phyloP scores from a whole-genome alignment of 768 basidiomycete genomes.

The Rossbeevera mucosa region DNA sequence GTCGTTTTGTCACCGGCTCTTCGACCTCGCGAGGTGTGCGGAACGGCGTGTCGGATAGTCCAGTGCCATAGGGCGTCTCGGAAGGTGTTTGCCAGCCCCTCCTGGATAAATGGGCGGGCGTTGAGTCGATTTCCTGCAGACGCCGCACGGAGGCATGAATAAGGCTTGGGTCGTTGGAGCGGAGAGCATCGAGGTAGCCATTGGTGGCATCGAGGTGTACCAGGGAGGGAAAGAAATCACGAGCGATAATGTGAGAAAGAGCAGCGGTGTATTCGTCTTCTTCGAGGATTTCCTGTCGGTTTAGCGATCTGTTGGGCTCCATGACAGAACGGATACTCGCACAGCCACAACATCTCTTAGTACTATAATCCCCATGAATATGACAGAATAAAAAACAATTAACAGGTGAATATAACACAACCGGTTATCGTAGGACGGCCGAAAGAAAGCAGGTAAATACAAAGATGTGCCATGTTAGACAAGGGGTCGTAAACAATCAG shows the following conservation, averaged over 20 bases:
- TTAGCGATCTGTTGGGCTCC: slow-evolving; percentile 53
- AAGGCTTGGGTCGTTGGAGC: slow-evolving; percentile 69
- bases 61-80: slow-evolving; percentile 60
- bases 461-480: slow-evolving; percentile 4
- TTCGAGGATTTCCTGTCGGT: slow-evolving; percentile 67
- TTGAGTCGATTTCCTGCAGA: slow-evolving; percentile 57
- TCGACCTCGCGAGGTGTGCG: slow-evolving; percentile 37
- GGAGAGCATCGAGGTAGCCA: slow-evolving; percentile 75
- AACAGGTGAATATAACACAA: slow-evolving; percentile 14
- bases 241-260: slow-evolving; percentile 86
- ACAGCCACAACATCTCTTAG: slow-evolving; percentile 15
- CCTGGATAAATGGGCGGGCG: slow-evolving; percentile 39
- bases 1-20: slow-evolving; percentile 50
- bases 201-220: slow-evolving; percentile 87
- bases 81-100: slow-evolving; percentile 44
- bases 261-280: slow-evolving; percentile 95
- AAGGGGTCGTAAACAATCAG: slow-evolving; percentile 19
- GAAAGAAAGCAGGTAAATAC: slow-evolving; percentile 12
- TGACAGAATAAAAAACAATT: slow-evolving; percentile 16
- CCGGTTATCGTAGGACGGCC: slow-evolving; percentile 9
- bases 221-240: slow-evolving; percentile 97
- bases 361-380: slow-evolving; percentile 2
- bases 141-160: slow-evolving; percentile 72
- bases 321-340: slow-evolving; percentile 21
- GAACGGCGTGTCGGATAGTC: slow-evolving; percentile 64